Base-by-base conservation (phyloP, 1,284 basidiomycete genomes). In the Leccinum solheimii region DNA sequence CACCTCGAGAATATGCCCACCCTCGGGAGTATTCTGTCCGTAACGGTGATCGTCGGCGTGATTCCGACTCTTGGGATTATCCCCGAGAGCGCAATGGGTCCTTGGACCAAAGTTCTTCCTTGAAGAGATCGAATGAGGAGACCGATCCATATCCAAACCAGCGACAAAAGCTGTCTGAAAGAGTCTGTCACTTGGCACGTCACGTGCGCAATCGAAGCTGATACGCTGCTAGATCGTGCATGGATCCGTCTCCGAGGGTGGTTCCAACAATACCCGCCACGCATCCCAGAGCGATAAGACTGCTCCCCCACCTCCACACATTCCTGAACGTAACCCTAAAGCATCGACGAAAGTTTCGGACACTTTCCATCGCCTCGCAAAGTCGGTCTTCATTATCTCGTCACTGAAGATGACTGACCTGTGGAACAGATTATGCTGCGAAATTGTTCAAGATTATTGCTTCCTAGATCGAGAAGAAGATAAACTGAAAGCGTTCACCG, bases 401-500 rank as follows among this genome's bases (percentile, higher is more conserved):
- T 38, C 27, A 19, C 40, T 51, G n/a, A 55, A 60, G 30, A 59
- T 7, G 16, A 60, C 62, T 70, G 30, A 70, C 52, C 16, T 21
- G 23, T 38, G 40, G n/a, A 45, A 16, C 56, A 84, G 83, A 65
- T 64, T 83, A 26, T 80, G 81, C 21, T 79, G 78, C 54, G 72
- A 80, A 65, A 74, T 78, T 51, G 72, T 79, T 55, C 77, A 79
- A 67, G 75, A 81, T 60, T 73, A 75, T 16, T 79, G 77, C 56
- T 72, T 73, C 40, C 73, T 79, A 43, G 77, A 78, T 40, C 75
- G 71, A 58, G 80, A 81, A 62, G 80, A 78, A 60, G 74, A 75
- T 51, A 76, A 70, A 58, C 40, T 76, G 30, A 75, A 79, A 61
- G 79, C 79, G 4, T 84, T 80, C 62, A 81, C 76, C 4, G 77